These are phyloP conservation scores for Polygonum aviculare DNA, from an alignment of 148 eudicot genomes.

Conservation along the genomic window DNA sequence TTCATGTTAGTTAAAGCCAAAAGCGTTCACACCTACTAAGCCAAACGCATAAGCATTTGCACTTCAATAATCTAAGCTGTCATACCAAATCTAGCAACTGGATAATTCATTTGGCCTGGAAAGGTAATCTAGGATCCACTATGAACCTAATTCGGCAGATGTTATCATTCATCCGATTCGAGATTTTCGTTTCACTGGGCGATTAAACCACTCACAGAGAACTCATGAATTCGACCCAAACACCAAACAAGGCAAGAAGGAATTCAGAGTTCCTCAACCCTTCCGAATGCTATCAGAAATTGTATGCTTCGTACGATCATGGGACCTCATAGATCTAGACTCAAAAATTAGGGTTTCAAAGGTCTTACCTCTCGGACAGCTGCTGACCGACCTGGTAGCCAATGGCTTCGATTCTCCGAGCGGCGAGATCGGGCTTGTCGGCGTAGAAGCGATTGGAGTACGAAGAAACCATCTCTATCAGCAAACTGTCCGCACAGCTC, in stretches of 20 bases:
- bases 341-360: not conserved
- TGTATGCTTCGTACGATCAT: not conserved
- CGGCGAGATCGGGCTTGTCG: constrained; percentile 91
- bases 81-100: not conserved
- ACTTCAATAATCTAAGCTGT: not conserved
- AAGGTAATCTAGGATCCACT: not conserved
- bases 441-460: constrained; percentile 67
- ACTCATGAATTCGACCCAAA: not conserved
- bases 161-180: not conserved
- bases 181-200: not conserved
- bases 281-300: not conserved
- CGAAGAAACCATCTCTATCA: constrained; percentile 73
- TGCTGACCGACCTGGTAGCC: constrained; percentile 96
- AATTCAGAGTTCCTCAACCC: not conserved
- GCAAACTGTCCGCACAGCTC: constrained; percentile 75
- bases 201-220: not conserved
- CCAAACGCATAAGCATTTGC: not conserved
- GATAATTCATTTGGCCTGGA: not conserved
- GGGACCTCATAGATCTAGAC: not conserved
- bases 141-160: not conserved
- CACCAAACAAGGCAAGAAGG: not conserved
- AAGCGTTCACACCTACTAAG: not conserved
- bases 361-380: constrained; percentile 66
- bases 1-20: not conserved
- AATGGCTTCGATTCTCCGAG: constrained; percentile 85